A percentile compares a stretch with the other conserved stretches of the same genome.
These are phyloP conservation scores for Aureoboletus auriporus DNA, from an alignment of 768 basidiomycete species.

Conservation along the genomic window DNA sequence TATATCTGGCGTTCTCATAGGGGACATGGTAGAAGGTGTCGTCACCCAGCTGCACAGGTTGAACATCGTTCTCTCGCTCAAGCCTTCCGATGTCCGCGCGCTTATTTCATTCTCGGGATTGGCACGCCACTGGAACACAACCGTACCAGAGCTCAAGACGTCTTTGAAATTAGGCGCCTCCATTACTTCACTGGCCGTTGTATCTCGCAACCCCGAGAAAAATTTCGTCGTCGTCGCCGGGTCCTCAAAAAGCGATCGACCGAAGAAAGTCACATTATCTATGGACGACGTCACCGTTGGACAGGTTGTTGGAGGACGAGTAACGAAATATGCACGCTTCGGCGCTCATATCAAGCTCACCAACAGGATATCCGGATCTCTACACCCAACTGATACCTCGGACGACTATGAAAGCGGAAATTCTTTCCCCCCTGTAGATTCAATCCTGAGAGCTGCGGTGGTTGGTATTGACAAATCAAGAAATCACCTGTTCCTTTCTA, in stretches of 20 bases:
- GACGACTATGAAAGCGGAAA: conserved; percentile 70
- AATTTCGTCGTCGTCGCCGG: conserved; percentile 82
- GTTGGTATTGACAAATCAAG: conserved; percentile 62
- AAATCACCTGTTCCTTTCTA: conserved; percentile 75
- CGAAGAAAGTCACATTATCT: conserved; percentile 49
- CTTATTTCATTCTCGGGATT: conserved; percentile 85
- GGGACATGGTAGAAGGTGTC: conserved; percentile 63
- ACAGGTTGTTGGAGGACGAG: conserved; percentile 75
- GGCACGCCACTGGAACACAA: conserved; percentile 71
- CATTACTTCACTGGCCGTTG: conserved; percentile 79
- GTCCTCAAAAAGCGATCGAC: conserved; percentile 54
- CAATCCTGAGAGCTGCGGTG: conserved; percentile 68
- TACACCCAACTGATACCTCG: conserved; percentile 77
- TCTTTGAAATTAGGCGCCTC: conserved; percentile 64
- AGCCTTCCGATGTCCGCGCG: conserved; percentile 67
- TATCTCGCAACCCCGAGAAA: conserved; percentile 82
- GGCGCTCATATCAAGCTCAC: conserved; percentile 79
- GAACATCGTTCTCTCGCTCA: conserved; percentile 71
- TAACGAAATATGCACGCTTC: conserved; percentile 65
- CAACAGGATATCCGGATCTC: conserved; percentile 62
- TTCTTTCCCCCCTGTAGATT: conserved; percentile 58
- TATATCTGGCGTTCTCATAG: conserved; percentile 73
- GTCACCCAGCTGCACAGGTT: conserved; percentile 84
- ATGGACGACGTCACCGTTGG: conserved; percentile 68
- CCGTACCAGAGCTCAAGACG: conserved; percentile 60